Base-by-base conservation (phyloP, 768 basidiomycete species). In the Serendipita vermifera region DNA sequence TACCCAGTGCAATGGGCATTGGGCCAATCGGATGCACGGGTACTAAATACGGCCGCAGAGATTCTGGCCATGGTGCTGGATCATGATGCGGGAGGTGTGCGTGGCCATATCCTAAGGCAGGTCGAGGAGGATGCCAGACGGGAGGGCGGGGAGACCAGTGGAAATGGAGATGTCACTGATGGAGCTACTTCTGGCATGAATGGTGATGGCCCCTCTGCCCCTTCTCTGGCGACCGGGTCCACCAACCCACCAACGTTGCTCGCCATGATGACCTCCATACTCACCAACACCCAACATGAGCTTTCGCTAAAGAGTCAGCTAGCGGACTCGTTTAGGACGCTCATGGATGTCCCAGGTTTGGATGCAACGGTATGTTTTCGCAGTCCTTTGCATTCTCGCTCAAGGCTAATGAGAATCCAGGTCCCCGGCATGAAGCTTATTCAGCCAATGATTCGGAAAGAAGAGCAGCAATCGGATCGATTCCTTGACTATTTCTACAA, bases 401-500 rank as follows among this genome's bases (percentile, higher is more conserved):
- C 3, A 43, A 51, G 36, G n/a, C 2, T 9, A 60, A 66, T 56
- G 65, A 64, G 59, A 38, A 13, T 9, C 24, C n/a, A 51, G 46
- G 22, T 51, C 11, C 46, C 20, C n/a, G 46, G 46, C 3, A n/a
- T 71, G 46, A 76, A 80, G 67, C 68, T 74, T 40, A 57, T 62
- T 9, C 60, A 59, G 2, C 56, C 65, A 6, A 24, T 59, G 26
- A 80, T 83, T 3, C 63, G 70, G 55, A 90, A 86, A 67, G 92
- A 94, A 60, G 87, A 90, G 55, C 84, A 86, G 4, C 78, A 80
- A 33, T 84, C 83, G 1, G 96, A 98, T 67, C 79, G 81, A 57
- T 99, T 92, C 73, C 73, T 93, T 64, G 85, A 92, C 35, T 89
- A 90, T 67, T 94, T 97, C 69, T 97, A 97, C 72, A 89, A 90